Evolutionary conservation across 1,284 basidiomycete genomes (phyloP).

Genomic region (Tilletia indica): DNA sequence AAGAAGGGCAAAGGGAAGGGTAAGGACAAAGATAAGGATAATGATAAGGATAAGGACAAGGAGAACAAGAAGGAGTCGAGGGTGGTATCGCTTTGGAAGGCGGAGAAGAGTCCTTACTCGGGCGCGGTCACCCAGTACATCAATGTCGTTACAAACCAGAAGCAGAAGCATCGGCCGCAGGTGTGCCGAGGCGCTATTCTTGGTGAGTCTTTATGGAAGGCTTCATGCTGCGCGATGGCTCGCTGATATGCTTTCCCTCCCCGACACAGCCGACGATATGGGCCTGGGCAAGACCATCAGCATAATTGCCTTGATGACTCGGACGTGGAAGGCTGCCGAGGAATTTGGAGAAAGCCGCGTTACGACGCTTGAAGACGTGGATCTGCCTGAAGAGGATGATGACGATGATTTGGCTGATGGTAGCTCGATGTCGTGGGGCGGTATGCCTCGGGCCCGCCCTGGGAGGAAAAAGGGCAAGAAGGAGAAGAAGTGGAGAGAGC

Average conservation of each 20-base stretch:
- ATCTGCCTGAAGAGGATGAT: constrained; percentile 21
- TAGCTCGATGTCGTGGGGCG: constrained; percentile 18
- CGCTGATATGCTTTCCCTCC: background rate
- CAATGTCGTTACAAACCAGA: constrained; percentile 81
- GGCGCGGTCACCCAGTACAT: constrained; percentile 30
- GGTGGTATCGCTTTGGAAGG: constrained; percentile 76
- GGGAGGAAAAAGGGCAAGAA: constrained; percentile 64
- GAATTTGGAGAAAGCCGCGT: constrained; percentile 63
- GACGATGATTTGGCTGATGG: constrained; percentile 21
- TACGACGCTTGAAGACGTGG: constrained; percentile 12
- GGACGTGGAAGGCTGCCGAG: constrained; percentile 72
- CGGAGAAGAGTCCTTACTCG: constrained; percentile 61
- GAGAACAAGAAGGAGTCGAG: constrained; percentile 46
- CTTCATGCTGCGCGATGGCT: background rate
- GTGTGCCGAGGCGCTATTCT: constrained; percentile 85
- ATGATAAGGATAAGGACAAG: background rate
- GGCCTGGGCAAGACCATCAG: constrained; percentile 97
- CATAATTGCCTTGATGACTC: constrained; percentile 81
- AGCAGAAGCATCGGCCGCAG: constrained; percentile 64
- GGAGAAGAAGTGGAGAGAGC: constrained; percentile 58
- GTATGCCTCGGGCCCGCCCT: constrained; percentile 31
- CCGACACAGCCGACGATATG: constrained; percentile 62
- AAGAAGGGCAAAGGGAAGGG: constrained; percentile 2
- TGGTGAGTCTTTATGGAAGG: background rate
- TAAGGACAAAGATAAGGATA: constrained; percentile 4